These are phyloP conservation scores for Raphanus raphanistrum DNA, from an alignment of 345 rosid genomes.

Conservation along the genomic window DNA sequence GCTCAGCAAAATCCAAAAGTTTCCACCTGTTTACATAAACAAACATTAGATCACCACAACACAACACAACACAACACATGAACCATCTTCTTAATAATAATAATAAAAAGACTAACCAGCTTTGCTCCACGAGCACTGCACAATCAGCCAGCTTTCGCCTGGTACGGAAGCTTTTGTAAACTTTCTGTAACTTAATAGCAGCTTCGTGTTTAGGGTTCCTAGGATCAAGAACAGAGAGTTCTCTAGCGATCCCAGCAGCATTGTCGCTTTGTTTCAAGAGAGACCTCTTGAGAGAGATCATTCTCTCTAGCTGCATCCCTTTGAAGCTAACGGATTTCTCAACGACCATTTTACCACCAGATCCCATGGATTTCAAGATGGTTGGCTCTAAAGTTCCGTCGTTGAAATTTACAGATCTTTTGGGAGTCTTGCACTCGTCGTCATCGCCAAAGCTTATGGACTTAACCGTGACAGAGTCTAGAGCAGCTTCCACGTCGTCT, in stretches of 20 bases:
- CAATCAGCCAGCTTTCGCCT: conserved; percentile 96
- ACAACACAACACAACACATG: neutral
- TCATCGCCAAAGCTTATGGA: conserved; percentile 76
- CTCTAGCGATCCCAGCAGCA: conserved; percentile 31
- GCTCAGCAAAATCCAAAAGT: conserved; percentile 81
- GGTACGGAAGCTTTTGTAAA: conserved; percentile 90
- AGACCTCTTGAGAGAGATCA: conserved; percentile 45
- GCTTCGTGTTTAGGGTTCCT: conserved; percentile 72
- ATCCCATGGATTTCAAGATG: conserved; percentile 62
- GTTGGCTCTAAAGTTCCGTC: conserved; percentile 53
- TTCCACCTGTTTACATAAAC: conserved; percentile 64
- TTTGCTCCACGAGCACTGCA: conserved; percentile 82
- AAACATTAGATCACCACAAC: conserved; percentile 30
- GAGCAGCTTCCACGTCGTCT: conserved; percentile 57
- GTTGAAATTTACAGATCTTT: conserved; percentile 69
- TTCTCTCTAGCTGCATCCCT: conserved; percentile 54
- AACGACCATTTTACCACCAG: conserved; percentile 61
- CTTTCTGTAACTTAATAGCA: conserved; percentile 84
- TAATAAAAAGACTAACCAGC: conserved; percentile 54
- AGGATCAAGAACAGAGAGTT: conserved; percentile 47
- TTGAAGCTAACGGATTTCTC: conserved; percentile 86
- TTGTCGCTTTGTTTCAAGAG: conserved; percentile 11
- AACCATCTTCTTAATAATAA: neutral
- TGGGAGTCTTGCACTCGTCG: conserved; percentile 54
- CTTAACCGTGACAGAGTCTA: conserved; percentile 73